Conservation (phyloP, 345 rosid species). For the Orychophragmus violaceus region DNA sequence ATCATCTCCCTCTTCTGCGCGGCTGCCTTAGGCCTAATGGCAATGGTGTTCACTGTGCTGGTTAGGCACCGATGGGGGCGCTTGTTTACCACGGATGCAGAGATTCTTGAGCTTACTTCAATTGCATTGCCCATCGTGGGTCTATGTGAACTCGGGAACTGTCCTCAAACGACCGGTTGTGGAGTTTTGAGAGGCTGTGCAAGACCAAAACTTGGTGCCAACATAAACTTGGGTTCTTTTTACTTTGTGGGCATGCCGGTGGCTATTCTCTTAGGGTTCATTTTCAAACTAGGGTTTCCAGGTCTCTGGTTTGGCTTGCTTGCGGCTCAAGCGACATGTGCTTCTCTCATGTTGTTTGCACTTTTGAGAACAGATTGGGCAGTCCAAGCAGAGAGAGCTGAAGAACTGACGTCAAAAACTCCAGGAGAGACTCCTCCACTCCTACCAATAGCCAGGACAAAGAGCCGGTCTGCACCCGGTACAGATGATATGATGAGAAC, state of each 20-base stretch:
- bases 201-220: conserved; percentile 82
- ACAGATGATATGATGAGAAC: conserved; percentile 20
- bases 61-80: conserved; percentile 86
- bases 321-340: conserved; percentile 93
- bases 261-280: conserved; percentile 58
- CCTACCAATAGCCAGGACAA: conserved; percentile 13
- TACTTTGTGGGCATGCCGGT: conserved; percentile 94
- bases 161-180: conserved; percentile 95
- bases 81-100: conserved; percentile 59
- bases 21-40: conserved; percentile 52
- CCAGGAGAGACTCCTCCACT: conserved; percentile 14
- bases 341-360: conserved; percentile 62
- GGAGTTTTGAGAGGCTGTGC: conserved; percentile 90
- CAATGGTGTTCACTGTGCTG: conserved; percentile 58
- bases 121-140: conserved; percentile 83
- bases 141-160: conserved; percentile 91
- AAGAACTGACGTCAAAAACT: conserved; percentile 47
- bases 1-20: conserved; percentile 70
- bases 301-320: conserved; percentile 91
- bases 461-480: not conserved
- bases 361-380: conserved; percentile 72
- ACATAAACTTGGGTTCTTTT: conserved; percentile 89
- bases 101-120: conserved; percentile 71
- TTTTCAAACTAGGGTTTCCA: conserved; percentile 61
- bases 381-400: conserved; percentile 65